phyloP scores from a whole-genome alignment of 495 filamentous ascomycete genomes.

The Astrothelium macrocarpum region DNA sequence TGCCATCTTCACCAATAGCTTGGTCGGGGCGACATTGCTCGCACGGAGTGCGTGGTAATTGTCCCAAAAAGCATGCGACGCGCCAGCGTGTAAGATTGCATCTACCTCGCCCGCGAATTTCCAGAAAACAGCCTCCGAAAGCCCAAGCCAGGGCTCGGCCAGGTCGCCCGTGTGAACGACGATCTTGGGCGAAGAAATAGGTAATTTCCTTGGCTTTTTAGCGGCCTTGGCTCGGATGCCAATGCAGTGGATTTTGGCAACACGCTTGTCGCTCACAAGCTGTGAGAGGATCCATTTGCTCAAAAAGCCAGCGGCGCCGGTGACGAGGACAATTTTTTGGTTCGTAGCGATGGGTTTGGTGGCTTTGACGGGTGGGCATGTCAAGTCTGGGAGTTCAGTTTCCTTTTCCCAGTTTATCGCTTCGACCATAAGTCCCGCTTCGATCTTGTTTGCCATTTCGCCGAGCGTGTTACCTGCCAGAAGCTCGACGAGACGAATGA shows the following conservation, averaged over 20 bases:
- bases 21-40: constrained; percentile 10
- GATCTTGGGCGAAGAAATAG: constrained; percentile 5
- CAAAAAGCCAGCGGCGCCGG: background rate
- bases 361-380: too few species aligned
- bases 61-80: constrained; percentile 10
- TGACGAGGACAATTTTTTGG: background rate
- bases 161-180: constrained; percentile 8
- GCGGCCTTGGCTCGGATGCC: background rate
- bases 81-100: constrained; percentile 13
- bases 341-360: background rate
- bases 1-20: constrained; percentile 9
- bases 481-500: constrained; percentile 12
- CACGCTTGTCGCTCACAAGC: background rate
- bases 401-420: background rate
- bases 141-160: constrained; percentile 10
- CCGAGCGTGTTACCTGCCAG: background rate
- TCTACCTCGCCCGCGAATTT: constrained; percentile 4
- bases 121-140: background rate
- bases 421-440: too few species aligned
- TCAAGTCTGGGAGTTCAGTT: background rate
- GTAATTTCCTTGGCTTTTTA: background rate
- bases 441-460: background rate
- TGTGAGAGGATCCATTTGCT: background rate
- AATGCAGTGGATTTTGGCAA: background rate
- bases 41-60: constrained; percentile 11